Conservation (phyloP, 2,329 filamentous ascomycete genomes). For the Clarireedia paspali region DNA sequence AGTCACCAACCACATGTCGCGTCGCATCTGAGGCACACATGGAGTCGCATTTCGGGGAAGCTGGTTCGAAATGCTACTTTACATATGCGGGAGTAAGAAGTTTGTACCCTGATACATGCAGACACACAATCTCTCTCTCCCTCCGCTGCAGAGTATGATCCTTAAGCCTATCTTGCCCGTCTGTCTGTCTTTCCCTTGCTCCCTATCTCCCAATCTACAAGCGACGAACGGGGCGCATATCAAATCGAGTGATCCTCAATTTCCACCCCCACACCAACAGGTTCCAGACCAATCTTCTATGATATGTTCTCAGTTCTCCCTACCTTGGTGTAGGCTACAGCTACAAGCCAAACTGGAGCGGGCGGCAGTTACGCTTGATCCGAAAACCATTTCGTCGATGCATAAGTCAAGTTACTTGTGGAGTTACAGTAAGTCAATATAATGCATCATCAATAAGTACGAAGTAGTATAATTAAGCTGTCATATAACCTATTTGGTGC, state of each 20-base stretch:
- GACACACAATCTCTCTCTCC: no score
- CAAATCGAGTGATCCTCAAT: neutral
- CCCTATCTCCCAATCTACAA: slow-evolving; percentile 1
- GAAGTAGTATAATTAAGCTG: neutral
- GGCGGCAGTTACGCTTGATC: slow-evolving; percentile 8
- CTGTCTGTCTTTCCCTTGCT: neutral
- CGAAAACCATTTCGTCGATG: neutral
- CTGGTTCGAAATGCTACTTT: slow-evolving; percentile 5
- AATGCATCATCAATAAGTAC: neutral
- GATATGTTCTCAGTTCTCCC: neutral
- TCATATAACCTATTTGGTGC: slow-evolving; percentile 1
- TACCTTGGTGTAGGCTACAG: no score
- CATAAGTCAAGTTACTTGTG: neutral
- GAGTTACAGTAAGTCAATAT: neutral
- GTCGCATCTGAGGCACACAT: no score
- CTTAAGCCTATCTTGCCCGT: neutral
- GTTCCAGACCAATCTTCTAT: slow-evolving; percentile 7
- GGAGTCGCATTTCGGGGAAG: neutral
- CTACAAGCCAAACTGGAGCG: neutral
- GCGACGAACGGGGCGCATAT: neutral
- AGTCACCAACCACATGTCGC: no score
- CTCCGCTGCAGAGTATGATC: no score
- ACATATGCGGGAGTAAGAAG: no score
- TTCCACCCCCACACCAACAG: slow-evolving; percentile 5
- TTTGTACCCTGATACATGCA: neutral